These are phyloP conservation scores for Trichocomaceae sp. DNA, from an alignment of 2,329 filamentous ascomycete species.

Conservation along the genomic window DNA sequence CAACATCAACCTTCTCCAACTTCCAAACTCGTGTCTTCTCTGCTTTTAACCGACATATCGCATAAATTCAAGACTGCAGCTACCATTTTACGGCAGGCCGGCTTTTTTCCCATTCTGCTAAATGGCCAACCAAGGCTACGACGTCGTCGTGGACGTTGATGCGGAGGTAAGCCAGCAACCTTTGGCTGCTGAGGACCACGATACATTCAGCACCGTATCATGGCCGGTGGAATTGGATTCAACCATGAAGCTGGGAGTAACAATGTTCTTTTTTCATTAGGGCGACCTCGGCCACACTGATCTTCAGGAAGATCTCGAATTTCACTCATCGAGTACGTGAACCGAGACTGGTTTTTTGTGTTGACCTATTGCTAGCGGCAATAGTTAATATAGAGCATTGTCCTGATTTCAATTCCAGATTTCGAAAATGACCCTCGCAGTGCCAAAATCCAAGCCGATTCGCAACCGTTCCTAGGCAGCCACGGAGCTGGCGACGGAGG, in stretches of 20 bases:
- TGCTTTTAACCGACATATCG: background rate
- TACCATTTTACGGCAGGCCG: background rate
- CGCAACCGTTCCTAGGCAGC: constrained; percentile 46
- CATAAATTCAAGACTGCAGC: background rate
- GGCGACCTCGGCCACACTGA: constrained; percentile 97
- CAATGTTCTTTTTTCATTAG: constrained; percentile 41
- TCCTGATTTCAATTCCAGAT: constrained; percentile 38
- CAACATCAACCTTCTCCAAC: background rate
- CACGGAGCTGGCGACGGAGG: constrained; percentile 38
- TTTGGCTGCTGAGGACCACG: background rate
- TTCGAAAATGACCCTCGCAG: constrained; percentile 58
- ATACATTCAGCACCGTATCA: background rate
- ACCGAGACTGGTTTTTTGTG: background rate
- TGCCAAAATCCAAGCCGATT: constrained; percentile 44
- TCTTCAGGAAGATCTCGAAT: constrained; percentile 97
- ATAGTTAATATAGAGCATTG: background rate
- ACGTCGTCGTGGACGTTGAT: constrained; percentile 96
- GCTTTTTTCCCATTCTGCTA: background rate
- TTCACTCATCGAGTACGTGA: constrained; percentile 73
- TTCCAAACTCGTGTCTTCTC: background rate
- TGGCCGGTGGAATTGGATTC: background rate
- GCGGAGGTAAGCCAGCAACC: constrained; percentile 68
- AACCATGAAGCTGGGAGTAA: background rate
- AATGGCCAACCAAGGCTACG: constrained; percentile 84
- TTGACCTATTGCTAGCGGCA: background rate